Evolutionary conservation across 2,329 filamentous ascomycete species (phyloP).

Genomic region (Cladophialophora carrionii): DNA sequence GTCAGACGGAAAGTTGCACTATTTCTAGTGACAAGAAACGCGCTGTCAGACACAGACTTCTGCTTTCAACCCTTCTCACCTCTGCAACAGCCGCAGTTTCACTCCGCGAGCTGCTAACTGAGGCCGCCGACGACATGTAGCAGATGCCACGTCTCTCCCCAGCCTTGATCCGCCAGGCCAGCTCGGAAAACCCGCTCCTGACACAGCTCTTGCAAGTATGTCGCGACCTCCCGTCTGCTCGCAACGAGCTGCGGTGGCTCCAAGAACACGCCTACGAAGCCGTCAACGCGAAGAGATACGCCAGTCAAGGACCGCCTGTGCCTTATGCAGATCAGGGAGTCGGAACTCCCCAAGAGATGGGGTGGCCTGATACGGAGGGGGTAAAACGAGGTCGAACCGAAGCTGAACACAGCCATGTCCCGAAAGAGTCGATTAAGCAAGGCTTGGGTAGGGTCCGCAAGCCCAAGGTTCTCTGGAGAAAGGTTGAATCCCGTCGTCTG

Average conservation of each 20-base stretch:
- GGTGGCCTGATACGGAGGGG: too few relatives aligned
- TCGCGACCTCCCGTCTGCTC: slow-evolving; percentile 49
- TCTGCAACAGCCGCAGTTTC: neutral
- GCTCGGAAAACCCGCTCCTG: slow-evolving; percentile 44
- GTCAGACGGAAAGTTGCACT: neutral
- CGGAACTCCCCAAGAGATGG: neutral
- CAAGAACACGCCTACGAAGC: slow-evolving; percentile 43
- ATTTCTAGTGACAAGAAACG: neutral
- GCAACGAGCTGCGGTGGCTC: slow-evolving; percentile 54
- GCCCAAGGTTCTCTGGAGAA: neutral
- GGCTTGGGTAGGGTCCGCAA: neutral
- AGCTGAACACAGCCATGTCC: neutral
- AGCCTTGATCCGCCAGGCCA: slow-evolving; percentile 45
- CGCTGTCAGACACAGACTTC: neutral
- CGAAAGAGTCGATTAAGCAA: neutral
- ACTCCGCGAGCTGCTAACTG: neutral
- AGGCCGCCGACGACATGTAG: slow-evolving; percentile 11
- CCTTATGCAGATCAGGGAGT: neutral
- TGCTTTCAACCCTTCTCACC: neutral
- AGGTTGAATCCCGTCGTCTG: neutral
- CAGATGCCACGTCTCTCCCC: slow-evolving; percentile 51
- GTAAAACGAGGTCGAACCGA: too few relatives aligned
- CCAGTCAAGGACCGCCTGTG: neutral
- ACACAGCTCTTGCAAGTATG: slow-evolving; percentile 50
- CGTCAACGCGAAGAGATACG: slow-evolving; percentile 30